Base-by-base conservation (phyloP, 768 basidiomycete species). In the Hypholoma sublateritium region DNA sequence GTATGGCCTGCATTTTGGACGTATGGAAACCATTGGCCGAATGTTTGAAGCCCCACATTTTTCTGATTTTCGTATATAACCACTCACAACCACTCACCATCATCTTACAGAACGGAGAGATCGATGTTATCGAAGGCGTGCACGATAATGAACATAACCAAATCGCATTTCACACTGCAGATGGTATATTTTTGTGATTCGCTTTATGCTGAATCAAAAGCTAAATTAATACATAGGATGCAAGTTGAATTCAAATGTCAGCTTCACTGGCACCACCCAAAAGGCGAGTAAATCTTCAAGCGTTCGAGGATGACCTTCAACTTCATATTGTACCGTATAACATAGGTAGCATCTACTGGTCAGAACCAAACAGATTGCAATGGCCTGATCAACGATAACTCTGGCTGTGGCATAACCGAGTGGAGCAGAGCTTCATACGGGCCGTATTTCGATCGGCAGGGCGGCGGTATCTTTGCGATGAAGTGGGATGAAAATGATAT, bases 1-100 rank as follows among this genome's bases (percentile, higher is more conserved):
- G 84, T 87, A n/a, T 93, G 92, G 93, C 92, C 91, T 19, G 88
- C 90, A 8, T 91, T 87, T 69, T 91, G 89, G 90, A 86, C 81
- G 12, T 64, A 85, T 19, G 87, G 87, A 45, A 84, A 79, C 1
- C 55, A 68, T 47, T 91, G 89, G 89, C 89, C 89, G 35, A 70
- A 65, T 55, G 89, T 89, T 61, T 58, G 85, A 5, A 8, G 14
- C n/a, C n/a, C n/a, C n/a, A 32, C 28, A 7, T 5, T 32, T 7
- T 32, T 56, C n/a, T 24, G 53, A 59, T 16, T 19, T 28, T 47
- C 48, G 22, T 25, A 12, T 14, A 52, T 34, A 36, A 24, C 32
- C 34, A 17, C 47, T 41, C n/a, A n/a, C n/a, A n/a, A n/a, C n/a
- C n/a, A 7, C 32, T 17, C 42, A 35, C 57, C 53, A 47, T 47